A percentile compares a stretch with the other conserved stretches of the same genome.
These are phyloP conservation scores for Neocallimastix lanati DNA, from an alignment of 192 early-diverging fungal genomes.

Conservation along the genomic window DNA sequence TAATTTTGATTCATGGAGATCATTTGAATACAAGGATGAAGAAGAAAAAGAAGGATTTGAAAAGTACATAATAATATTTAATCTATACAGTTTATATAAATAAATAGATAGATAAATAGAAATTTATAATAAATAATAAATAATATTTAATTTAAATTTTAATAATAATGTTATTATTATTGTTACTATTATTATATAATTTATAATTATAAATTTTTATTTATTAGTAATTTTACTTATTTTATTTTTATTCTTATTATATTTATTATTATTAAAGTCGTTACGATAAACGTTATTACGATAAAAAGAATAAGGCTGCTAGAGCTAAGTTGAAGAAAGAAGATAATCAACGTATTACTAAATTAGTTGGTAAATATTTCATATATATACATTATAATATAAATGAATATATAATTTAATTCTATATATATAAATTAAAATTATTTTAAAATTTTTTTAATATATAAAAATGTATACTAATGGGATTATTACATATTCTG, in stretches of 20 bases:
- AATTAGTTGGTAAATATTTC: not conserved
- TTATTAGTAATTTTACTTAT: conserved; percentile 1
- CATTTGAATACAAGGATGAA: conserved; percentile 96
- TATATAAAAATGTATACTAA: no score
- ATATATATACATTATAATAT: no score
- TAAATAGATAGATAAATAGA: no score
- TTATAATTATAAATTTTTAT: not conserved
- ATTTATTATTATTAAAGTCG: conserved; percentile 30
- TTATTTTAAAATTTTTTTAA: no score
- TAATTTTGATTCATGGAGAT: conserved; percentile 88
- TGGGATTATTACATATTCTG: no score
- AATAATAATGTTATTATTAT: conserved; percentile 1
- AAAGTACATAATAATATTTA: conserved; percentile 40
- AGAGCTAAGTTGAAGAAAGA: conserved; percentile 90
- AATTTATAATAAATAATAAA: no score
- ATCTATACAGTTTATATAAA: no score
- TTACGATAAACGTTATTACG: conserved; percentile 88
- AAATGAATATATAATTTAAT: no score
- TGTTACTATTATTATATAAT: conserved; percentile 3
- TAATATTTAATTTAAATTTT: no score
- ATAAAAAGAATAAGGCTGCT: conserved; percentile 87
- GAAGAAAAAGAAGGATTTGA: conserved; percentile 76
- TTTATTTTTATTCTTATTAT: no score
- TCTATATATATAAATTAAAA: no score
- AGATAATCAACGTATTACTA: conserved; percentile 65